These are phyloP conservation scores for Entomortierella lignicola DNA, from an alignment of 192 early-diverging fungal genomes.

Conservation along the genomic window DNA sequence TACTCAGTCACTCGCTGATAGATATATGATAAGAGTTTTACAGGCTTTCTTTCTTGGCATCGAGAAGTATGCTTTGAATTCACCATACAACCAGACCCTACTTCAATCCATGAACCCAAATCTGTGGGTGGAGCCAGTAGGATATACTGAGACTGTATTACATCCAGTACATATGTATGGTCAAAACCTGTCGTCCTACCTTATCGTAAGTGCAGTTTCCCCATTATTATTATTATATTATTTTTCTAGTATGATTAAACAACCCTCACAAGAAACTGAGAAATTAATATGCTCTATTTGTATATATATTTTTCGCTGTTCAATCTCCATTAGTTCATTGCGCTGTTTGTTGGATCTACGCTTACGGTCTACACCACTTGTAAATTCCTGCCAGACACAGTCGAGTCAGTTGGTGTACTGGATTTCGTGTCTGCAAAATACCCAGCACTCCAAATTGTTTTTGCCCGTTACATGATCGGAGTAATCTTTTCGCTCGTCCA, in stretches of 20 bases:
- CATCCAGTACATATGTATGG: slow-evolving; percentile 45
- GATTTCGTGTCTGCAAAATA: not conserved
- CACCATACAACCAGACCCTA: slow-evolving; percentile 47
- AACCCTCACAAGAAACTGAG: not conserved
- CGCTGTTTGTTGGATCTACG: too few relatives aligned
- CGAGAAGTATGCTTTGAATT: slow-evolving; percentile 29
- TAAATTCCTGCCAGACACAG: not conserved
- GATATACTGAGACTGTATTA: slow-evolving; percentile 30
- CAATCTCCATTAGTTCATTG: too few relatives aligned
- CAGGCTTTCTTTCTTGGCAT: slow-evolving; percentile 19
- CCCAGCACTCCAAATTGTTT: not conserved
- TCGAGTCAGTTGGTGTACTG: not conserved
- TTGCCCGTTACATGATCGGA: too few relatives aligned
- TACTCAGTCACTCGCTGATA: slow-evolving; percentile 39
- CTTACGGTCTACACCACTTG: not conserved
- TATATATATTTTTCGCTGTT: too few relatives aligned
- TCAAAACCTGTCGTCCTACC: slow-evolving; percentile 48
- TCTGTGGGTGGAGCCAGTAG: slow-evolving; percentile 40
- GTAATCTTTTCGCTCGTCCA: too few relatives aligned
- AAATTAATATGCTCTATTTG: not conserved
- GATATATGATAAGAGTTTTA: slow-evolving; percentile 29
- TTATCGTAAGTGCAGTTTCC: slow-evolving; percentile 35
- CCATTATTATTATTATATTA: not conserved
- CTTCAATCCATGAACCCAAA: slow-evolving; percentile 36
- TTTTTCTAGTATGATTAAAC: too few relatives aligned